A percentile compares a stretch with the other conserved stretches of the same genome.
Conservation (phyloP, 495 filamentous ascomycete species). For the Bryoglossum gracile region DNA sequence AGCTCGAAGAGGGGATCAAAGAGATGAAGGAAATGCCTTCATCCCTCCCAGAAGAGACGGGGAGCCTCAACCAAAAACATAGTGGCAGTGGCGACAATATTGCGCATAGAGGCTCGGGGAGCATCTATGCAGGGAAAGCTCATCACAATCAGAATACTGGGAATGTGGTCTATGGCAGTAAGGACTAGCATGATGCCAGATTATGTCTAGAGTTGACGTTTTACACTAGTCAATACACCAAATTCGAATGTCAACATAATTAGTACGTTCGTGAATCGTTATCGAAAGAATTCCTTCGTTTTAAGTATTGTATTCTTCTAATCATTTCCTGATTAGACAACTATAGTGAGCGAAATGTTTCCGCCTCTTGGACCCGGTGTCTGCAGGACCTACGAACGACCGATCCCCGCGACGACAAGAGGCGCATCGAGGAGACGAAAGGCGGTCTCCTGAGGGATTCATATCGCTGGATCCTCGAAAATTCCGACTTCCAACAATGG, state of each 20-base stretch:
- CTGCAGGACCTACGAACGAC: constrained; percentile 19
- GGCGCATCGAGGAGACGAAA: constrained; percentile 14
- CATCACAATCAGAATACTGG: not conserved
- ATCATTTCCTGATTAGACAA: not conserved
- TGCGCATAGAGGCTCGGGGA: not conserved
- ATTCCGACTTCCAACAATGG: constrained; percentile 13
- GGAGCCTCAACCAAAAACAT: not conserved
- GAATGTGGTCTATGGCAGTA: not conserved
- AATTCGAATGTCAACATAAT: not conserved
- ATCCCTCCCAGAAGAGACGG: constrained; percentile 14
- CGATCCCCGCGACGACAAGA: constrained; percentile 27
- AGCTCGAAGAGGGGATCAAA: constrained; percentile 19
- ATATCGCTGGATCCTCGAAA: constrained; percentile 34
- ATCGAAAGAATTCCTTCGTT: not conserved
- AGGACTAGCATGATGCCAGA: not conserved
- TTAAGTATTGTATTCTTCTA: not conserved
- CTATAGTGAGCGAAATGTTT: constrained; percentile 16
- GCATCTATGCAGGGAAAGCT: too few relatives aligned
- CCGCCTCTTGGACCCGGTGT: constrained; percentile 9
- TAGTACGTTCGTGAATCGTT: not conserved
- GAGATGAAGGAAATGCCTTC: constrained; percentile 14
- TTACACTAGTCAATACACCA: not conserved
- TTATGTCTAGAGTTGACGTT: not conserved
- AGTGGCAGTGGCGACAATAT: constrained; percentile 5
- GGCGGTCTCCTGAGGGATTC: constrained; percentile 31